Evolutionary conservation across 345 rosid species (phyloP), one percentile per base, ranked within the genome.

Genomic region (Salix arbutifolia): DNA sequence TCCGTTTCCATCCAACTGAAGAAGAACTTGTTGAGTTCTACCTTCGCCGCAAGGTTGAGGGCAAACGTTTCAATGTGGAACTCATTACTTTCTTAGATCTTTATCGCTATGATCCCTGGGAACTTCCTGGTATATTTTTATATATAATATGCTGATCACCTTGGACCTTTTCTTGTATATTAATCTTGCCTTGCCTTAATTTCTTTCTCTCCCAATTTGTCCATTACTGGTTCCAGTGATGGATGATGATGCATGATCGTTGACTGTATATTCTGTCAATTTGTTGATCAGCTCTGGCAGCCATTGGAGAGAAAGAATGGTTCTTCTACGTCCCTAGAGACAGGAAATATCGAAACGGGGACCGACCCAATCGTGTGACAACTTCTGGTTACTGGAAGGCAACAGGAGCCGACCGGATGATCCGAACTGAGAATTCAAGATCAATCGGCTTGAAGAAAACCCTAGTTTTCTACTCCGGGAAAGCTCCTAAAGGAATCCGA

Each of bases 11-110:
- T 71, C 99, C 99, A 4, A 96, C 98, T 0, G 99, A 96, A 85
- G 99, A 96, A 86, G 99, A 96, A 72, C 97, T 96, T 6, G 95
- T 96, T 2, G 97, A 94, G 87, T 96, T 96, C 86, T 96, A 96
- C 89, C 99, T 96, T 85, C 97, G 99, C 87, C 97, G 99, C 82
- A 96, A 96, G 90, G 97, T 96, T 1, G 97, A 96, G 91, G 99
- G 99, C 88, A 96, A 96, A 79, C 97, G 91, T 46, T 96, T 96
- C 88, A 94, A 94, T 44, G 97, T 93, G 28, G 99, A 96, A 79
- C 97, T 96, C 87, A 94, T 96, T 72, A 92, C 99, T 86, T 96
- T 94, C 85, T 92, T 96, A 64, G 99, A 96, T 86, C 99, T 96
- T 74, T 96, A 96, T 85, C 97, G 97, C 78, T 92, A 91, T 80